These are phyloP conservation scores for Aspergillus olivimuriae DNA, from an alignment of 495 filamentous ascomycete species.

Conservation along the genomic window DNA sequence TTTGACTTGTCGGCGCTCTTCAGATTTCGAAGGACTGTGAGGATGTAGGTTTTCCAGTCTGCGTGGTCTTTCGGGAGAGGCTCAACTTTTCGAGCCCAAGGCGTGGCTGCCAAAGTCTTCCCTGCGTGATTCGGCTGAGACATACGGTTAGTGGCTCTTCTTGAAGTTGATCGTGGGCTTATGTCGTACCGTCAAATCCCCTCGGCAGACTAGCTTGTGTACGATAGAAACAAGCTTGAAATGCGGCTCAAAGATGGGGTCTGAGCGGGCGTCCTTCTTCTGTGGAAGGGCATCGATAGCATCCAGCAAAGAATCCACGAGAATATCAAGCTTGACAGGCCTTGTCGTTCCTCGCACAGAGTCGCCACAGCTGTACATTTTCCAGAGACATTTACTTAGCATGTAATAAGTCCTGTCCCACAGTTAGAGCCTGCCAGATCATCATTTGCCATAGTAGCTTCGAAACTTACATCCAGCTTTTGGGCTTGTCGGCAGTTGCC, in stretches of 20 bases:
- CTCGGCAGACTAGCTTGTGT: conserved; percentile 65
- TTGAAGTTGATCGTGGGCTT: neutral
- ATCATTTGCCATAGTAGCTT: no score
- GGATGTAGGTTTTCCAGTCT: conserved; percentile 69
- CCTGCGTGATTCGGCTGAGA: conserved; percentile 42
- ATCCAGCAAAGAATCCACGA: conserved; percentile 64
- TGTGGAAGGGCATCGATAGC: conserved; percentile 77
- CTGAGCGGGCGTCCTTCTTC: conserved; percentile 65
- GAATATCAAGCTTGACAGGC: conserved; percentile 45
- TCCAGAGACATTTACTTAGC: conserved; percentile 92
- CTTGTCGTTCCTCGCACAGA: conserved; percentile 38
- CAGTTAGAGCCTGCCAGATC: conserved; percentile 5
- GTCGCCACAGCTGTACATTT: conserved; percentile 71
- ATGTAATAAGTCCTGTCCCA: conserved; percentile 68
- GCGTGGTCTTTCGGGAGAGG: conserved; percentile 44
- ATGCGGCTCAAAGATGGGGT: conserved; percentile 90
- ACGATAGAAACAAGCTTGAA: conserved; percentile 88
- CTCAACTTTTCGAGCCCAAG: conserved; percentile 51
- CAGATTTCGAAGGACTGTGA: conserved; percentile 65
- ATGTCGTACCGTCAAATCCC: conserved; percentile 25
- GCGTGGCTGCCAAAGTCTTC: conserved; percentile 47
- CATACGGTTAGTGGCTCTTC: conserved; percentile 8
- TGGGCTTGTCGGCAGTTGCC: conserved; percentile 66
- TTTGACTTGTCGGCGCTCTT: conserved; percentile 85
- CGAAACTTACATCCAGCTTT: conserved; percentile 84